Evolutionary conservation across 805 yeast genomes (phyloP), one percentile per base, ranked within the genome.

Genomic region (Naumovozyma baii): DNA sequence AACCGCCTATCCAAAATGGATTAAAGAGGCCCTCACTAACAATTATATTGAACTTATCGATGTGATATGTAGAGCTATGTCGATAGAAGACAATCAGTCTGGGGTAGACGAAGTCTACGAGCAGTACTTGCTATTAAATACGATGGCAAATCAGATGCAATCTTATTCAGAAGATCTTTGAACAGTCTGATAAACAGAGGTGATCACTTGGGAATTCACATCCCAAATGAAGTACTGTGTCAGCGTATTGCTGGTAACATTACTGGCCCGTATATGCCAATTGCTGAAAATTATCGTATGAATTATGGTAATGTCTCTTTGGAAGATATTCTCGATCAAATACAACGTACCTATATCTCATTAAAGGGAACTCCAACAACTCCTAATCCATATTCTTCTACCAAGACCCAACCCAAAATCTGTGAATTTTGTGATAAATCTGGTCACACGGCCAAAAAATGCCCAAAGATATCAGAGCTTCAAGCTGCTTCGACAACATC

Each of bases 111-210:
- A 18, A 5, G 18, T 38, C 5, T 28, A 17, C 18, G 17, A 32
- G 3, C 33, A 38, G 26, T 38, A 32, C 15, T 13, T 3, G 14
- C 30, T 4, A 28, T 38, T 19, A 8, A 20, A 5, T 38, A 38
- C 28, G 40, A 38, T 33, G 32, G 36, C 4, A 38, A 38, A 14
- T 17, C 36, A n/a, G 36, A 33, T 16, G 36, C 36, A n/a, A 17
- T 33, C 12, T 15, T 38, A 5, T 38, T 38, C 20, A 25, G 18
- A n/a, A 38, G 18, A 15, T 10, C 26, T 16, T 12, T 38, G 5
- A 18, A 13, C 4, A 26, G 20, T 17, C 18, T 38, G n/a, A 28
- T 26, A 4, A 14, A 4, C 13, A 33, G 26, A 26, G 40, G 30
- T 33, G n/a, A 18, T 2, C 19, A 18, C 16, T 18, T 26, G 14